phyloP scores from a whole-genome alignment of 441 rosid species.

The Raphanus hybrid region DNA sequence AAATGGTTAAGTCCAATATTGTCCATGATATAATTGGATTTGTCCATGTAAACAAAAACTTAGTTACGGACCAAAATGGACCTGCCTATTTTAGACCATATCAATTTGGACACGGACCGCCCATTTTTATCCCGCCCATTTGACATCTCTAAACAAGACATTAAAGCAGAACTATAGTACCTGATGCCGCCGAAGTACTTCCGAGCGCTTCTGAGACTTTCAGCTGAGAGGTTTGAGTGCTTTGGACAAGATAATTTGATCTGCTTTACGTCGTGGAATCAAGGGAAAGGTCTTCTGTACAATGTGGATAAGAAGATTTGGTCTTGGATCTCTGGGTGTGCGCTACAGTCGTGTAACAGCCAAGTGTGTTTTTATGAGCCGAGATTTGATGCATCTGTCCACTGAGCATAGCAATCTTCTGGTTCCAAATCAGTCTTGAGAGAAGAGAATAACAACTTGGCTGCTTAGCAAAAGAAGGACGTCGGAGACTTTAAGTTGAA shows the following conservation, averaged over 20 bases:
- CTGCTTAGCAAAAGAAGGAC: constrained; percentile 4
- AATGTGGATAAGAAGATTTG: constrained; percentile 87
- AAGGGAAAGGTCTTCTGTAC: constrained; percentile 81
- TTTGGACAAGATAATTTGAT: constrained; percentile 94
- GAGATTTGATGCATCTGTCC: constrained; percentile 79
- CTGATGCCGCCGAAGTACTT: constrained; percentile 84
- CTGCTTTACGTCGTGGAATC: constrained; percentile 95
- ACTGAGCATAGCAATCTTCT: constrained; percentile 37
- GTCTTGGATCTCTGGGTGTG: constrained; percentile 97
- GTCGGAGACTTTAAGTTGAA: constrained; percentile 13
- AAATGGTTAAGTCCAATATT: too few relatives aligned
- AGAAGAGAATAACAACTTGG: background rate
- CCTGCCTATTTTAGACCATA: too few relatives aligned
- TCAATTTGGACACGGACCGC: too few relatives aligned
- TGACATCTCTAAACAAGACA: too few relatives aligned
- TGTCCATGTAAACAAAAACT: too few relatives aligned
- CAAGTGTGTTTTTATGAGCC: constrained; percentile 98
- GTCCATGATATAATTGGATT: too few relatives aligned
- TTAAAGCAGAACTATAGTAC: too few relatives aligned
- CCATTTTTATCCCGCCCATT: too few relatives aligned
- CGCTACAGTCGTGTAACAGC: constrained; percentile 94
- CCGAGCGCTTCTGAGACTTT: constrained; percentile 79
- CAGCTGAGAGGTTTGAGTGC: constrained; percentile 97
- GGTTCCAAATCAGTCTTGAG: constrained; percentile 15
- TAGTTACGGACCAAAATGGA: too few relatives aligned